These are phyloP conservation scores for Pseudocercospora pini-densiflorae DNA, from an alignment of 2,329 filamentous ascomycete genomes.

Conservation along the genomic window DNA sequence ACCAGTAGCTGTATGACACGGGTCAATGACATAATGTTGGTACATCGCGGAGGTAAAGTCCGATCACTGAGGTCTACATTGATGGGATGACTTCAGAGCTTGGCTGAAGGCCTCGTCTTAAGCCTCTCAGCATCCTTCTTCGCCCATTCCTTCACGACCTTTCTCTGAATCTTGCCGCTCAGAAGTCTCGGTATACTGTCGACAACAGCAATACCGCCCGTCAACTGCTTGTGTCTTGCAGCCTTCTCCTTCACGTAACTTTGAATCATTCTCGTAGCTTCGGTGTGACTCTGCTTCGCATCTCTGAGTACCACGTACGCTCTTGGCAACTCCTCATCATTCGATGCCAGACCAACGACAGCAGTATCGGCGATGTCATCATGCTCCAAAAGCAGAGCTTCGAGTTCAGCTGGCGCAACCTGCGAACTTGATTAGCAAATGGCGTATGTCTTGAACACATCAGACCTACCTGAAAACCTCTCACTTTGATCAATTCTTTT, in stretches of 20 bases:
- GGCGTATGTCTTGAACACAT: too few species aligned
- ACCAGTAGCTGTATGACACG: too few species aligned
- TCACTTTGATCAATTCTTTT: conserved; percentile 49
- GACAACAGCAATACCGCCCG: conserved; percentile 14
- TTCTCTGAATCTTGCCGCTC: conserved; percentile 19
- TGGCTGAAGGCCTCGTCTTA: background rate
- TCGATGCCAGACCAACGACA: conserved; percentile 56
- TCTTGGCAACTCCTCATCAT: conserved; percentile 57
- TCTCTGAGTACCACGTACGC: conserved; percentile 58
- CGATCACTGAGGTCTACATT: too few species aligned
- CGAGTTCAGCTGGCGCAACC: conserved; percentile 36
- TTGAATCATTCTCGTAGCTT: conserved; percentile 5
- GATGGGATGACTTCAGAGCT: background rate
- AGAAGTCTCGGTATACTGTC: conserved; percentile 16
- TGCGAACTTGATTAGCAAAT: too few species aligned
- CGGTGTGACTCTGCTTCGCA: conserved; percentile 40
- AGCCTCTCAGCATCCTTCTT: conserved; percentile 11
- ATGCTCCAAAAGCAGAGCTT: conserved; percentile 53
- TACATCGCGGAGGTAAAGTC: too few species aligned
- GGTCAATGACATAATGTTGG: too few species aligned
- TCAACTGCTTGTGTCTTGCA: conserved; percentile 18
- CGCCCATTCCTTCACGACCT: conserved; percentile 22
- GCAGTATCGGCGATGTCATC: conserved; percentile 60
- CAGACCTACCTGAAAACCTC: conserved; percentile 36
- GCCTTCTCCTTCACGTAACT: conserved; percentile 13